These are phyloP conservation scores for Neopestalotiopsis clavispora DNA, from an alignment of 2,329 filamentous ascomycete genomes.

Conservation along the genomic window DNA sequence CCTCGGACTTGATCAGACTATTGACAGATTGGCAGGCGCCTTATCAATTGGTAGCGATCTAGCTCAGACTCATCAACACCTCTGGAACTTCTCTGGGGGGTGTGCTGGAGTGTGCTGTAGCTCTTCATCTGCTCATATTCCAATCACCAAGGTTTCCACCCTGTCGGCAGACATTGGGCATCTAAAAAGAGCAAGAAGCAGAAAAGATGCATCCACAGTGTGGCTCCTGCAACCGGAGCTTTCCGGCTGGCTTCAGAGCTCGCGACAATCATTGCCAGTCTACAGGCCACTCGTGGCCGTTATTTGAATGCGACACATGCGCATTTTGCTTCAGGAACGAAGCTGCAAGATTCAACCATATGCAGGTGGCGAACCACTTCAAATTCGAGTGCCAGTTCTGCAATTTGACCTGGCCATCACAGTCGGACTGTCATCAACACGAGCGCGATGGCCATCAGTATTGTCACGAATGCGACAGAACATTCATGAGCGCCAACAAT, in stretches of 20 bases:
- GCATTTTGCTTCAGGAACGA: constrained; percentile 20
- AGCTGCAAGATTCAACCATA: constrained; percentile 30
- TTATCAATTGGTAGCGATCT: too few relatives aligned
- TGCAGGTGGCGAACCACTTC: constrained; percentile 36
- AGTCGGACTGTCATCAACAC: constrained; percentile 28
- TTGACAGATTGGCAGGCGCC: too few relatives aligned
- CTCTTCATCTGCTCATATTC: too few relatives aligned
- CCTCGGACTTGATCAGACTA: too few relatives aligned
- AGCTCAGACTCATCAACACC: too few relatives aligned
- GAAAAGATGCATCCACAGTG: constrained; percentile 20
- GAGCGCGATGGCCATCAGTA: constrained; percentile 35
- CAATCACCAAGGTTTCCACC: too few relatives aligned
- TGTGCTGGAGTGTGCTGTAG: too few relatives aligned
- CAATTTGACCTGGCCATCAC: constrained; percentile 22
- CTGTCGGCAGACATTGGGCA: too few relatives aligned
- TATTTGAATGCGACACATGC: constrained; percentile 28
- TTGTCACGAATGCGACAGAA: constrained; percentile 38
- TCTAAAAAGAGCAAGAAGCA: too few relatives aligned
- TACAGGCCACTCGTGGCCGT: constrained; percentile 19
- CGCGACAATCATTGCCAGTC: constrained; percentile 25
- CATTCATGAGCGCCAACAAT: constrained; percentile 36
- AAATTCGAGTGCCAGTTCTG: constrained; percentile 33
- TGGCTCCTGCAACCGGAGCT: constrained; percentile 24
- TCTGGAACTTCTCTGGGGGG: too few relatives aligned
- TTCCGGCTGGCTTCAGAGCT: constrained; percentile 16